Percentiles rank a stretch among this genome's conserved stretches.
Evolutionary conservation across 306 rosid genomes (phyloP).

Genomic region (Bauhinia variegata): DNA sequence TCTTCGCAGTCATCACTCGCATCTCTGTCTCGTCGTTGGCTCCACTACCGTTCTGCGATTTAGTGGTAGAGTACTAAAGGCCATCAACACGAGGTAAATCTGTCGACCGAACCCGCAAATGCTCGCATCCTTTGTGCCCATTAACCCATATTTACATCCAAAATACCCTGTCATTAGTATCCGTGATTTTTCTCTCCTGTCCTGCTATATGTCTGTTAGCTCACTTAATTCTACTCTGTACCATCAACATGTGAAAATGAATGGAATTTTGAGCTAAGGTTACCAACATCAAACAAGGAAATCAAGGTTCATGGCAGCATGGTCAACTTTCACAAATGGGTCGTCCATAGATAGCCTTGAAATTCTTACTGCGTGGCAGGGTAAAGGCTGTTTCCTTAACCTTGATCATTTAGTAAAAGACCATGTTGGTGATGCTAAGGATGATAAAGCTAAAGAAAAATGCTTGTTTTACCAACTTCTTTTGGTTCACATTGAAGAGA

Average conservation of each 20-base stretch:
- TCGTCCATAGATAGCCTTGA: slow-evolving; percentile 55
- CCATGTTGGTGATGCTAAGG: slow-evolving; percentile 35
- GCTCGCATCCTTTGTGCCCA: slow-evolving; percentile 34
- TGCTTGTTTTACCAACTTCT: slow-evolving; percentile 57
- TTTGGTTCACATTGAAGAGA: slow-evolving; percentile 53
- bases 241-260: slow-evolving; percentile 11
- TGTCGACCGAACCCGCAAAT: slow-evolving; percentile 26
- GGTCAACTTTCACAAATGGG: slow-evolving; percentile 57
- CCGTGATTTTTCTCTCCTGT: slow-evolving; percentile 24
- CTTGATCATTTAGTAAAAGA: slow-evolving; percentile 25
- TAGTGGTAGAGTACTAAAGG: slow-evolving; percentile 3
- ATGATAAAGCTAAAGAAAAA: slow-evolving; percentile 41
- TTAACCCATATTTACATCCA: slow-evolving; percentile 13
- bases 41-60: slow-evolving; percentile 26
- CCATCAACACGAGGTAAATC: slow-evolving; percentile 46
- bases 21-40: slow-evolving; percentile 15
- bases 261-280: slow-evolving; percentile 4
- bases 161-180: slow-evolving; percentile 6
- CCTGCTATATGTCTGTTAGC: not conserved
- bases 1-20: slow-evolving; percentile 33
- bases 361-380: slow-evolving; percentile 35
- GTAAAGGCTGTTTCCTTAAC: slow-evolving; percentile 31
- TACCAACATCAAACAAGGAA: slow-evolving; percentile 19
- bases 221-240: slow-evolving; percentile 18
- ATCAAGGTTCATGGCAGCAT: slow-evolving; percentile 70